Percentiles rank a stretch among this genome's conserved stretches.
Evolutionary conservation across 176 grass and related monocot species (phyloP).

Genomic region (Tuctoria greenei): DNA sequence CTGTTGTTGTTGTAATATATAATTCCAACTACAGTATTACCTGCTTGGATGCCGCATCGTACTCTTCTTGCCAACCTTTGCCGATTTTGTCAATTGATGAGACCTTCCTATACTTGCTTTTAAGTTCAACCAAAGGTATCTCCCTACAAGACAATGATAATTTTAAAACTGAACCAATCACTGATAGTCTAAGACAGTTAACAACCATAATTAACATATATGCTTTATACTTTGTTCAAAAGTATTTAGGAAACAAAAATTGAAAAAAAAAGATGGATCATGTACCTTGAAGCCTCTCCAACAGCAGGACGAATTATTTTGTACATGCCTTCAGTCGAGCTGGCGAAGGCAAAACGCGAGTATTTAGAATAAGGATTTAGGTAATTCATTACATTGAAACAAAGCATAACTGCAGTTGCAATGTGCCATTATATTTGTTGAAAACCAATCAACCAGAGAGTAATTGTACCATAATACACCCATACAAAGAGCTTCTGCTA

Average conservation of each 20-base stretch:
- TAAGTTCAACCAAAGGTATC: conserved; percentile 73
- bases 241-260: conserved; percentile 16
- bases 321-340: conserved; percentile 73
- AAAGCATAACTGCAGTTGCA: conserved; percentile 12
- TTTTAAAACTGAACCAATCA: conserved; percentile 7
- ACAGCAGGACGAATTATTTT: conserved; percentile 86
- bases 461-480: neutral
- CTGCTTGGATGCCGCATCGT: conserved; percentile 75
- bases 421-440: conserved; percentile 13
- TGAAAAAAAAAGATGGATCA: conserved; percentile 13
- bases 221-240: conserved; percentile 1
- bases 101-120: conserved; percentile 81
- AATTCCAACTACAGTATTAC: conserved; percentile 29
- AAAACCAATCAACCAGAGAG: conserved; percentile 10
- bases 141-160: conserved; percentile 41
- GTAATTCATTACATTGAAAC: neutral
- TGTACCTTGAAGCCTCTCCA: conserved; percentile 84
- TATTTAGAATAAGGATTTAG: conserved; percentile 3
- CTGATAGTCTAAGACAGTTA: conserved; percentile 3
- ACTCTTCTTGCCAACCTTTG: conserved; percentile 86
- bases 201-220: neutral
- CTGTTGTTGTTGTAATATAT: neutral
- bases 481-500: neutral
- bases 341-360: conserved; percentile 42
- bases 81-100: conserved; percentile 68